phyloP scores from a whole-genome alignment of 2,329 filamentous ascomycete genomes.

The Colletotrichum melonis region DNA sequence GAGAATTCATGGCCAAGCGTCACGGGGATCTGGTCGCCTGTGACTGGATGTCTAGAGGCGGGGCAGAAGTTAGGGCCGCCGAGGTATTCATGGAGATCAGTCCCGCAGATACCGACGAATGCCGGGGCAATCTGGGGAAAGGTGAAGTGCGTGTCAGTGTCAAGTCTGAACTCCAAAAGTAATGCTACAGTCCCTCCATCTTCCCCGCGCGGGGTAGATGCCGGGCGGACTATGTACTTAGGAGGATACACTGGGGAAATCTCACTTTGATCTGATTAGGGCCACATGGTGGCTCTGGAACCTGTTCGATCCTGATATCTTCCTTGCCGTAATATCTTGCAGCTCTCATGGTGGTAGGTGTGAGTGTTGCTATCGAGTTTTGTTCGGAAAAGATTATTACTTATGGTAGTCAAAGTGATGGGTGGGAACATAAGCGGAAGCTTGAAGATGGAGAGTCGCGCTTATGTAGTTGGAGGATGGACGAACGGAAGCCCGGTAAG shows the following conservation, averaged over 20 bases:
- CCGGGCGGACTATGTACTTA: not conserved
- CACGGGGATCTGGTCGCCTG: constrained; percentile 65
- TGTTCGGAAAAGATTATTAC: too few species aligned
- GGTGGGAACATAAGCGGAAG: not conserved
- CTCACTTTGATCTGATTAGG: constrained; percentile 58
- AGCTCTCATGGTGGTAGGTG: constrained; percentile 57
- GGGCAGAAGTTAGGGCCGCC: constrained; percentile 45
- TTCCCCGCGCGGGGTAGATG: constrained; percentile 10
- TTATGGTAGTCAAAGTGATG: not conserved
- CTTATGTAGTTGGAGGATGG: not conserved
- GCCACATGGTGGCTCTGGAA: constrained; percentile 58
- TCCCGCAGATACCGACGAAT: constrained; percentile 48
- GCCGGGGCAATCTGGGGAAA: constrained; percentile 40
- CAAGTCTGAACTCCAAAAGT: constrained; percentile 8
- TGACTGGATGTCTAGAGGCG: constrained; percentile 63
- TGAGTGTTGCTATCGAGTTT: not conserved
- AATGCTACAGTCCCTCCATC: not conserved
- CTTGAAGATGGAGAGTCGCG: not conserved
- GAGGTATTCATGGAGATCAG: constrained; percentile 47
- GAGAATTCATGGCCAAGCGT: constrained; percentile 73
- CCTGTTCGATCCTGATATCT: constrained; percentile 65
- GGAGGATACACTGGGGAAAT: not conserved
- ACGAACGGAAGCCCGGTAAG: constrained; percentile 10
- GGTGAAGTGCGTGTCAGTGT: not conserved
- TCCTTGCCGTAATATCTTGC: constrained; percentile 65